Percentiles rank a stretch among this genome's conserved stretches.
Conservation (phyloP, 1,139 yeast species). For the Ogataea hybrid region DNA sequence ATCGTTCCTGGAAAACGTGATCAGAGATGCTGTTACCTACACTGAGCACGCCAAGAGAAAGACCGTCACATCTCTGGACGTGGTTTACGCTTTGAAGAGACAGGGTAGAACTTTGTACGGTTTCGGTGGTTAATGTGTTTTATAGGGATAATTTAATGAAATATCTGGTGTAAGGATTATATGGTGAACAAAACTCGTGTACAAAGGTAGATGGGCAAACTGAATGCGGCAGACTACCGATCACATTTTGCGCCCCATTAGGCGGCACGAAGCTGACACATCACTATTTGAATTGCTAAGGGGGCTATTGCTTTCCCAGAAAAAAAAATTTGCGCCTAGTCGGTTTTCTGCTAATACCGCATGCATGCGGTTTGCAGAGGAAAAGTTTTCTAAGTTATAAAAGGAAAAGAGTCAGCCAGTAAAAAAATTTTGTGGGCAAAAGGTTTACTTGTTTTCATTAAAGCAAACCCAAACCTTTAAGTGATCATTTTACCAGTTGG, state of each 20-base stretch:
- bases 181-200: background rate
- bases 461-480: constrained; percentile 5
- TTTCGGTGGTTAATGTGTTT: constrained; percentile 84
- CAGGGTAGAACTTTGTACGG: constrained; percentile 99
- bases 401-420: constrained; percentile 11
- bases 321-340: constrained; percentile 2
- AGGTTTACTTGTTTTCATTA: constrained; percentile 10
- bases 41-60: constrained; percentile 99
- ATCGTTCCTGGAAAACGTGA: constrained; percentile 94
- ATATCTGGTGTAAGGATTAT: constrained; percentile 10
- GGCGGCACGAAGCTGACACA: background rate
- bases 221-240: too few species aligned
- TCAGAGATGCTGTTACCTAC: constrained; percentile 98
- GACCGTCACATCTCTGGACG: constrained; percentile 98
- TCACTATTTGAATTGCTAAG: background rate
- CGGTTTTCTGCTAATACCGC: constrained; percentile 5
- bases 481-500: constrained; percentile 11
- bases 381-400: constrained; percentile 8
- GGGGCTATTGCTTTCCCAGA: background rate
- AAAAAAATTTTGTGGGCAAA: constrained; percentile 9
- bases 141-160: constrained; percentile 8
- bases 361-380: constrained; percentile 8
- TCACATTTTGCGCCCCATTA: background rate
- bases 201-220: too few species aligned
- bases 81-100: constrained; percentile 99